phyloP scores from a whole-genome alignment of 257 asterid species.

The Ehretia macrophylla region DNA sequence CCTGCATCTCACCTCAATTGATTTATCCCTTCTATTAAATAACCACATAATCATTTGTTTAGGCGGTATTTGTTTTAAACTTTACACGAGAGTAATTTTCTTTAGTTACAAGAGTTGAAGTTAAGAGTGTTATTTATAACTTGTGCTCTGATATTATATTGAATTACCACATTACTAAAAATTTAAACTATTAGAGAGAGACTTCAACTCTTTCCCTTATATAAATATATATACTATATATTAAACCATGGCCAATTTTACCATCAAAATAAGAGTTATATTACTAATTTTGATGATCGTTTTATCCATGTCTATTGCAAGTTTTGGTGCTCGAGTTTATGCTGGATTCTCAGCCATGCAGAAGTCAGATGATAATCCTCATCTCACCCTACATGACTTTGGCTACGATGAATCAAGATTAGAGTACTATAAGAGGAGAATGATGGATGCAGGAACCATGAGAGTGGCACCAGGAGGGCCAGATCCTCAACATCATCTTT shows the following conservation, averaged over 20 bases:
- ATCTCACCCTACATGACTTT: conserved; percentile 11
- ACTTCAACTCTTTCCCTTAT: too few relatives aligned
- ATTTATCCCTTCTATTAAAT: too few relatives aligned
- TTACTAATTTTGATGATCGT: conserved; percentile 8
- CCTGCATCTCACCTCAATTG: too few relatives aligned
- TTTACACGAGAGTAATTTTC: too few relatives aligned
- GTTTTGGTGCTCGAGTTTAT: conserved; percentile 1
- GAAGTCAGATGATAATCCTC: neutral
- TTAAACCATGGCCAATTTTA: conserved; percentile 6
- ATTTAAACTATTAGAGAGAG: too few relatives aligned
- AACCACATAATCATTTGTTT: too few relatives aligned
- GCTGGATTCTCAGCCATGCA: neutral
- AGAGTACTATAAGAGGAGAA: conserved; percentile 34
- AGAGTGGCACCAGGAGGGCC: conserved; percentile 27
- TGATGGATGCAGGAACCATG: conserved; percentile 17
- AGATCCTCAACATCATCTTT: conserved; percentile 3
- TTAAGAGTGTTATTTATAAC: too few relatives aligned
- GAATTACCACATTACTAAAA: too few relatives aligned
- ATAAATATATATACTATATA: too few relatives aligned
- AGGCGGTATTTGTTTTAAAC: too few relatives aligned
- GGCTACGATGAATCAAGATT: conserved; percentile 34
- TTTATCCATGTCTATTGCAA: neutral
- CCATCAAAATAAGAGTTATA: conserved; percentile 4
- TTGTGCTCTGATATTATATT: too few relatives aligned
- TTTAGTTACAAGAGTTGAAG: too few relatives aligned